A percentile compares a stretch with the other conserved stretches of the same genome.
Conservation (phyloP, 1,284 basidiomycete genomes). For the Phenoliferia sp. region DNA sequence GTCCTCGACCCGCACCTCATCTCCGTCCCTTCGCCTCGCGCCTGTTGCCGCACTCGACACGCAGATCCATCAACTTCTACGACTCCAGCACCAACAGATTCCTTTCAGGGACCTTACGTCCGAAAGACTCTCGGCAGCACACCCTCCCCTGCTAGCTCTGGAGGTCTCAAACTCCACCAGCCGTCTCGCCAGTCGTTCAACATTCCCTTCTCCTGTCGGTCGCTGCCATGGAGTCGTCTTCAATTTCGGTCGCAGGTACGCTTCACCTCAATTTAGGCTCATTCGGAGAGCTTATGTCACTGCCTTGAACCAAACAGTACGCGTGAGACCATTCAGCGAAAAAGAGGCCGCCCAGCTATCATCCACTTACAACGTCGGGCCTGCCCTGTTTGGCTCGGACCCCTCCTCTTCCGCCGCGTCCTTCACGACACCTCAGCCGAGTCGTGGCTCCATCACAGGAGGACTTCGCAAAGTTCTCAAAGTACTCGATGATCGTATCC, state of each 20-base stretch:
- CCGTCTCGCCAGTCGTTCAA: too few relatives aligned
- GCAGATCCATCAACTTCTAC: too few relatives aligned
- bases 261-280: conserved; percentile 3
- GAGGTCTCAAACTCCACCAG: too few relatives aligned
- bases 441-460: conserved; percentile 58
- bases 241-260: conserved; percentile 77
- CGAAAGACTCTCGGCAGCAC: neutral
- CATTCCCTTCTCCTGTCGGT: neutral
- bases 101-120: too few relatives aligned
- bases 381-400: conserved; percentile 23
- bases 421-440: conserved; percentile 50
- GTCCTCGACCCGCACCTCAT: too few relatives aligned
- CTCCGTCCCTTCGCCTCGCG: neutral
- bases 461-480: conserved; percentile 59
- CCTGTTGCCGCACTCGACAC: too few relatives aligned
- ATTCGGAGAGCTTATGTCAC: neutral
- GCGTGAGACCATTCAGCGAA: conserved; percentile 78
- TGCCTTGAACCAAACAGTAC: conserved; percentile 50
- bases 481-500: conserved; percentile 49
- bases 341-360: conserved; percentile 72
- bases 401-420: conserved; percentile 44
- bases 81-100: too few relatives aligned
- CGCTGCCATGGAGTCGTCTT: conserved; percentile 39
- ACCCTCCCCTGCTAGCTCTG: neutral
- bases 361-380: conserved; percentile 18